Percentiles rank a stretch among this genome's conserved stretches.
Evolutionary conservation across 352 stramenopile species (phyloP).

Genomic region (Globisporangium paroecandrum): DNA sequence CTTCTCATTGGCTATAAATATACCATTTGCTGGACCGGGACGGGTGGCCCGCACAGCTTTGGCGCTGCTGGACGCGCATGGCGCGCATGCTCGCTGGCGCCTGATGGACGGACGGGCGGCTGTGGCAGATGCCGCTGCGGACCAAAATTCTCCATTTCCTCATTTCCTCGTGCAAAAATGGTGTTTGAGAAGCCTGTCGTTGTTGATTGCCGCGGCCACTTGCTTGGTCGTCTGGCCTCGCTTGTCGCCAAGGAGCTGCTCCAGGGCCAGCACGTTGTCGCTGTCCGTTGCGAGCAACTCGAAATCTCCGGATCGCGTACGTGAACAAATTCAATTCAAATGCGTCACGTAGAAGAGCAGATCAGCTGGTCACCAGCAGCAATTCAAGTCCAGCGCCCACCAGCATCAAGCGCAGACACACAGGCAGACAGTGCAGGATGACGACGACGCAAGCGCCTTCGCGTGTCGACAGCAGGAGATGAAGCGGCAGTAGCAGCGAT

Average conservation of each 20-base stretch:
- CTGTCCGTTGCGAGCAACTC: slow-evolving; percentile 98
- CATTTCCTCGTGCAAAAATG: slow-evolving; percentile 74
- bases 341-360: slow-evolving; percentile 3
- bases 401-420: not conserved
- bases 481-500: slow-evolving; percentile 5
- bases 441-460: not conserved
- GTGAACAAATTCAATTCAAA: slow-evolving; percentile 19
- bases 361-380: not conserved
- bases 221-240: slow-evolving; percentile 97
- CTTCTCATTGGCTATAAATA: slow-evolving; percentile 13
- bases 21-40: not conserved
- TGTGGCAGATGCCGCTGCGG: not conserved
- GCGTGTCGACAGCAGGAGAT: not conserved
- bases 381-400: not conserved
- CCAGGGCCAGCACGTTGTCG: slow-evolving; percentile 97
- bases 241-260: slow-evolving; percentile 99
- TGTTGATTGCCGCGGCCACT: slow-evolving; percentile 98
- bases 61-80: not conserved
- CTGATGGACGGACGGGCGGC: no score
- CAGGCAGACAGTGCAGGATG: not conserved
- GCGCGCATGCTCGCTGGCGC: not conserved
- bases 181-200: slow-evolving; percentile 95
- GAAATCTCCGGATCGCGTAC: slow-evolving; percentile 97
- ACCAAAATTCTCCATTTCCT: slow-evolving; percentile 55
- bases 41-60: slow-evolving; percentile 10